Evolutionary conservation across 495 filamentous ascomycete species (phyloP), one percentile per base, ranked within the genome.

Genomic region (Tuber microsphaerosporum): DNA sequence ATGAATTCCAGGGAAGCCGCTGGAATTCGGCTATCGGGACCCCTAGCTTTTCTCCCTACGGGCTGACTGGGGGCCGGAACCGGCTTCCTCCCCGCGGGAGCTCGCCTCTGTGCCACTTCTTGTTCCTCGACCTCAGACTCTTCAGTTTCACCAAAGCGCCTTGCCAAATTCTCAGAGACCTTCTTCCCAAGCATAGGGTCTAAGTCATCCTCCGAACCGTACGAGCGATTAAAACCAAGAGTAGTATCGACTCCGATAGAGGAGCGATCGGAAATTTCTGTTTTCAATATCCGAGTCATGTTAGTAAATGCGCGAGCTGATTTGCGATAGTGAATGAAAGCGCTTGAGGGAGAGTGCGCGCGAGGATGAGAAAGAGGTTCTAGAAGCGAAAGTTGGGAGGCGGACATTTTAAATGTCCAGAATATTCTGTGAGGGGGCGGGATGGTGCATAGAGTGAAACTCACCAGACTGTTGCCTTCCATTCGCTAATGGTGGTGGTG

Each of bases 161-260:
- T 73, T 70, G 77, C 77, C 34, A 79, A 75, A 65, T 79, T 79
- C 73, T 79, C 72, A 20, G 77, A 78, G 72, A 79, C 77, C 48
- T 79, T 79, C 51, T 71, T 73, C 72, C 77, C 77, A 42, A 79
- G 73, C 37, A 46, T 70, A 71, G 72, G 19, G 7, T 68, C 76
- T 71, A 79, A 45, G 41, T 79, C 77, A 46, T 79, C 77, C 71
- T 79, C 77, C 42, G 77, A 79, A 39, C 70, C 76, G 71, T 79
- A 79, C 9, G 77, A 79, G 41, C 77, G 77, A 39, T 71, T 79
- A 73, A 79, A 42, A 16, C 77, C 77, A 34, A 75, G 41, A n/a
- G 73, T 79, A 43, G 51, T 75, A 71, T 79, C 77, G 45, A 73
- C 65, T 68, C 76, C 76, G 68, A 79, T 31, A 20, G 76, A 79